Evolutionary conservation across 352 stramenopile species (phyloP).

Genomic region (Globisporangium cylindrosporum): DNA sequence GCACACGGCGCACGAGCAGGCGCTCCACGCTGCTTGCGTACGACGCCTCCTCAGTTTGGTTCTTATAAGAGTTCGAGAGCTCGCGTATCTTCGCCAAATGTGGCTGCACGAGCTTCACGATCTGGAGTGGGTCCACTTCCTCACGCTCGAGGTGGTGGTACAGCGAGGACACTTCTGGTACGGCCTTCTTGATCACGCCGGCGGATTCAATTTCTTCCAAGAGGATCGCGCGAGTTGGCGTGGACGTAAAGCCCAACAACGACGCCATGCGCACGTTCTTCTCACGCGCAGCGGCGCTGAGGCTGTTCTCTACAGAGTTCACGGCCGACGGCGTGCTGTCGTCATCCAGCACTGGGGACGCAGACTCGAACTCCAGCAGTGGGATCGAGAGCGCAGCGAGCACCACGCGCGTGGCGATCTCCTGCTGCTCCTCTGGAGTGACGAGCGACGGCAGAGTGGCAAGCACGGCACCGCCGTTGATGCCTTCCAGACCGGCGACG

Average conservation of each 20-base stretch:
- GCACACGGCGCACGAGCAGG: conserved; percentile 71
- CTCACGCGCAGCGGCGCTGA: conserved; percentile 71
- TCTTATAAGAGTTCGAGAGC: conserved; percentile 18
- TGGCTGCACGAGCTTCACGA: conserved; percentile 72
- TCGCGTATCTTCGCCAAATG: conserved; percentile 41
- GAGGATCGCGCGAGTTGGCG: conserved; percentile 89
- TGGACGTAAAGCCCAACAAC: conserved; percentile 87
- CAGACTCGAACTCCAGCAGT: conserved; percentile 61
- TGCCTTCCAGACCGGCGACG: conserved; percentile 81
- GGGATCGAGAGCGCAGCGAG: conserved; percentile 94
- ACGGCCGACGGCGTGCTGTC: conserved; percentile 57
- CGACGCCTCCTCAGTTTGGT: conserved; percentile 39
- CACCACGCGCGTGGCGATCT: conserved; percentile 90
- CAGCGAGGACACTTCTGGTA: conserved; percentile 51
- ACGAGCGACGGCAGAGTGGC: conserved; percentile 50
- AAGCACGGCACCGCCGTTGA: conserved; percentile 40
- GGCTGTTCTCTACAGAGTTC: conserved; percentile 30
- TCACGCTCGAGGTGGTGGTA: conserved; percentile 69
- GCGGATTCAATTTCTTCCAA: conserved; percentile 87
- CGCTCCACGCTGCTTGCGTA: conserved; percentile 65
- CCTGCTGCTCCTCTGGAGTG: conserved; percentile 68
- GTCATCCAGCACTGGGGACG: conserved; percentile 52
- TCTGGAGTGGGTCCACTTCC: conserved; percentile 73
- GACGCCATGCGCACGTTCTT: conserved; percentile 94
- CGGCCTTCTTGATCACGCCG: conserved; percentile 62